phyloP scores from a whole-genome alignment of 192 early-diverging fungal species.

The Spinellus fusiger region DNA sequence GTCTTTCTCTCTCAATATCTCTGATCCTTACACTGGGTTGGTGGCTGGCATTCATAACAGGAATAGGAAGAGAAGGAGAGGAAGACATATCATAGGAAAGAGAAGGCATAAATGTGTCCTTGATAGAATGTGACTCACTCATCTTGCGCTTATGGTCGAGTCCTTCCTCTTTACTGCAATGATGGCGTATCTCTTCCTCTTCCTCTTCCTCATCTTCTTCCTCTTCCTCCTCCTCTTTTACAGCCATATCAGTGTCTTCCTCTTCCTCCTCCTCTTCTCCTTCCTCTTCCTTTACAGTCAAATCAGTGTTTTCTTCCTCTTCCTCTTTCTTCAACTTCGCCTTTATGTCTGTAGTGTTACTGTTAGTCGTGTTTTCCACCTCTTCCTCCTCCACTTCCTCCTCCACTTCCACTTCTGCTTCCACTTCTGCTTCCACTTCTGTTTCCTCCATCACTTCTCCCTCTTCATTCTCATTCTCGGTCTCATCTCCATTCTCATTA shows the following conservation, averaged over 20 bases:
- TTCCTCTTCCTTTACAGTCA: too few species aligned
- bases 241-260: conserved; percentile 10
- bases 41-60: conserved; percentile 34
- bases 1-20: conserved; percentile 47
- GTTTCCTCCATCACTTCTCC: not conserved
- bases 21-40: conserved; percentile 41
- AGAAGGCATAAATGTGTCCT: not conserved
- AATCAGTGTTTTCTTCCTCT: too few species aligned
- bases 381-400: conserved; percentile 1
- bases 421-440: not conserved
- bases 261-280: not conserved
- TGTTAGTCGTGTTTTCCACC: not conserved
- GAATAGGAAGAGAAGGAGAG: not conserved
- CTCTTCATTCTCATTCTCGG: too few species aligned
- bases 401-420: not conserved
- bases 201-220: conserved; percentile 26
- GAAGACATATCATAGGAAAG: not conserved
- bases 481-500: not conserved
- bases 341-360: not conserved
- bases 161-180: not conserved
- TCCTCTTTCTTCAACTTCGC: too few species aligned
- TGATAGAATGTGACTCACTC: not conserved
- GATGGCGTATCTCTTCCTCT: not conserved
- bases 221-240: conserved; percentile 24
- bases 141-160: not conserved